Conservation (phyloP, 176 grass and related monocot genomes). For the Themeda triandra region DNA sequence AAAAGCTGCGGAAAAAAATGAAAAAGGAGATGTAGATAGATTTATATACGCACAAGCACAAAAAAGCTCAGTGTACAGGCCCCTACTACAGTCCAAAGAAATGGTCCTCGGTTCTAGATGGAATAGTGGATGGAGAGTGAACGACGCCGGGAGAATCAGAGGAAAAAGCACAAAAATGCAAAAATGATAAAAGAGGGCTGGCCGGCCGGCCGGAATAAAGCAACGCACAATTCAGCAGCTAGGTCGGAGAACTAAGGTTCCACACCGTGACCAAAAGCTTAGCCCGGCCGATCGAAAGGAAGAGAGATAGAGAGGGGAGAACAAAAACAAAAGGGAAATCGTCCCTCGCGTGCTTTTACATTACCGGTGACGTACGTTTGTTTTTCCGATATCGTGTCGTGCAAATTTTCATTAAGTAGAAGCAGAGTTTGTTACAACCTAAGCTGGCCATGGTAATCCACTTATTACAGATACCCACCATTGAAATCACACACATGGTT, state of each 20-base stretch:
- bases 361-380: too few species aligned
- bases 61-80: neutral
- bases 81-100: slow-evolving; percentile 4
- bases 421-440: too few species aligned
- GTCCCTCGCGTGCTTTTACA: too few species aligned
- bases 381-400: too few species aligned
- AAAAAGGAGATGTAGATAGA: neutral
- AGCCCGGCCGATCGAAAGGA: neutral
- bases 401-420: too few species aligned
- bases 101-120: slow-evolving; percentile 1
- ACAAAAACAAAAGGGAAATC: too few species aligned
- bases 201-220: neutral
- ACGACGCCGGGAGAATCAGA: neutral
- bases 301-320: too few species aligned
- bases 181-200: neutral
- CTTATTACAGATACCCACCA: too few species aligned
- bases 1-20: neutral
- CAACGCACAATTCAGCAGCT: neutral
- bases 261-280: neutral
- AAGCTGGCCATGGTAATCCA: too few species aligned
- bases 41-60: neutral
- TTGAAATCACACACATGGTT: too few species aligned
- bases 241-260: neutral
- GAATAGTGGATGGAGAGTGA: neutral
- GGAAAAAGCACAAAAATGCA: neutral